These are phyloP conservation scores for Chlamydomonas incerta DNA, from an alignment of 139 green algal genomes.

Conservation along the genomic window DNA sequence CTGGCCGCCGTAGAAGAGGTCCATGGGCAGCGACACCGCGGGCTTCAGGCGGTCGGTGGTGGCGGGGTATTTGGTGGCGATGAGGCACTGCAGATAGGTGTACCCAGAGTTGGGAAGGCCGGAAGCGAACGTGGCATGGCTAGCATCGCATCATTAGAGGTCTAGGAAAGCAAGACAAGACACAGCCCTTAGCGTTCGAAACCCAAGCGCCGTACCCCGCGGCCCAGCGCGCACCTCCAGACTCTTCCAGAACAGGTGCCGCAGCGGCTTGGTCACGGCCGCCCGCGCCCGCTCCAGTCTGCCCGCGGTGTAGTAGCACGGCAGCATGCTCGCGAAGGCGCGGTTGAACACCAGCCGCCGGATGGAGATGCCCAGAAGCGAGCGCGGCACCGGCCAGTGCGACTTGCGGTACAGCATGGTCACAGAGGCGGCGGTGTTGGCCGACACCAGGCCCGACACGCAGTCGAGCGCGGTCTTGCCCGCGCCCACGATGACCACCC, in stretches of 20 bases:
- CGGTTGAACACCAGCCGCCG: not conserved
- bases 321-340: not conserved
- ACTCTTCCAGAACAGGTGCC: constrained; percentile 13
- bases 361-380: not conserved
- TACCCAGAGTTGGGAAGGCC: too few relatives aligned
- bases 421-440: not conserved
- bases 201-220: too few relatives aligned
- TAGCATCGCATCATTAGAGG: too few relatives aligned
- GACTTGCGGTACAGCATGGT: constrained; percentile 17
- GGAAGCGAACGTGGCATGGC: too few relatives aligned
- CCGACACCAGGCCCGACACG: not conserved
- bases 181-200: too few relatives aligned
- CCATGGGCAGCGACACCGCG: not conserved
- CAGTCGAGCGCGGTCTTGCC: constrained; percentile 35
- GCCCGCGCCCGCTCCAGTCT: not conserved
- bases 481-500: constrained; percentile 32
- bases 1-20: constrained; percentile 39
- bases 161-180: too few relatives aligned
- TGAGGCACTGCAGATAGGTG: not conserved
- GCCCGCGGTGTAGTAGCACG: not conserved
- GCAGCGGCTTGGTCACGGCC: not conserved
- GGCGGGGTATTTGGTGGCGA: not conserved
- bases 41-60: not conserved
- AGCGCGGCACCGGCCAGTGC: constrained; percentile 28
- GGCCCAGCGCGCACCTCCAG: not conserved